Conservation (phyloP, 352 stramenopile species). For the Plasmopara viticola region DNA sequence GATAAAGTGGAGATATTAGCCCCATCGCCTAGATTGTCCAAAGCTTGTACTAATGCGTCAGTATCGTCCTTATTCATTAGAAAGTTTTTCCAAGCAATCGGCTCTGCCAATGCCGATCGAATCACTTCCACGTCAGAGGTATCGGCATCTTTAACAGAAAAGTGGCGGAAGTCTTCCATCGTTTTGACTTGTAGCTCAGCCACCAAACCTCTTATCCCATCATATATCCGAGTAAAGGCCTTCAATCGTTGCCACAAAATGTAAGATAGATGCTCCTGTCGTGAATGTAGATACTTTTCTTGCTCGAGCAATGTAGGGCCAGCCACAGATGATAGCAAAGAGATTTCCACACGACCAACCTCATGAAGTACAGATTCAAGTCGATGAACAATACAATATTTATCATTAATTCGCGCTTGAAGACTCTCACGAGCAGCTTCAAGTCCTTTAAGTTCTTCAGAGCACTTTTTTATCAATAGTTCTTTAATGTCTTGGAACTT, state of each 20-base stretch:
- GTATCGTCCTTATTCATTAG: constrained; percentile 21
- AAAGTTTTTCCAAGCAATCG: constrained; percentile 22
- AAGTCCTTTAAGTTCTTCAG: constrained; percentile 52
- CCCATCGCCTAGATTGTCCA: constrained; percentile 16
- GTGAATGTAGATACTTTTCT: constrained; percentile 35
- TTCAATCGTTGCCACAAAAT: constrained; percentile 42
- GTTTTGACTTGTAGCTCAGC: constrained; percentile 30
- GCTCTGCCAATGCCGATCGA: constrained; percentile 6
- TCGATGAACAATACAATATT: constrained; percentile 32
- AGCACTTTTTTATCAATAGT: constrained; percentile 47
- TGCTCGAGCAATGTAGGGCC: constrained; percentile 50
- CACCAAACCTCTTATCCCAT: constrained; percentile 35
- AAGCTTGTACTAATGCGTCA: constrained; percentile 7
- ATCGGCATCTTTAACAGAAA: constrained; percentile 24
- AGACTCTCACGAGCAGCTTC: constrained; percentile 42
- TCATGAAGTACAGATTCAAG: constrained; percentile 43
- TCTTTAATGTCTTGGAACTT: constrained; percentile 65
- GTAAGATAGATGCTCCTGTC: constrained; percentile 26
- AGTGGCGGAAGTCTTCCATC: constrained; percentile 39
- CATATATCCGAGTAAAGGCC: constrained; percentile 24
- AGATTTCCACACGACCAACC: constrained; percentile 34
- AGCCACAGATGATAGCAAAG: constrained; percentile 22
- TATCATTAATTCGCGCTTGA: constrained; percentile 35
- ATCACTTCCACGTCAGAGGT: constrained; percentile 12
- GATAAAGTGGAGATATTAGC: constrained; percentile 17